A percentile compares a stretch with the other conserved stretches of the same genome.
Evolutionary conservation across 2,329 filamentous ascomycete genomes (phyloP).

Genomic region (Cadophora luteo-olivacea): DNA sequence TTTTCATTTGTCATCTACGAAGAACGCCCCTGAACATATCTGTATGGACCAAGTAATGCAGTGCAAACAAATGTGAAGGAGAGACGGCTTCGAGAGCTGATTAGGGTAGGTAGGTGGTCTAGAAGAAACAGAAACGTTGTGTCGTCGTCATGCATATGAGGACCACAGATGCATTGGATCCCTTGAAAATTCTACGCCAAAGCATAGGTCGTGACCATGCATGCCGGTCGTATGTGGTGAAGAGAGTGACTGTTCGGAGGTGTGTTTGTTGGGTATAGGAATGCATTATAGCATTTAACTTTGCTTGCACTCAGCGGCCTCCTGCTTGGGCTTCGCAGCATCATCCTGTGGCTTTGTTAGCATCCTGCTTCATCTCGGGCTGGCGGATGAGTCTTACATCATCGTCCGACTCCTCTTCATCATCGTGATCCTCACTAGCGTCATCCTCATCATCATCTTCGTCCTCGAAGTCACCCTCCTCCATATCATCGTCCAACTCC

Average conservation of each 20-base stretch:
- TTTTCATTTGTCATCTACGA: conserved; percentile 39
- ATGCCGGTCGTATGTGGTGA: conserved; percentile 17
- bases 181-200: conserved; percentile 25
- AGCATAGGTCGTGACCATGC: conserved; percentile 24
- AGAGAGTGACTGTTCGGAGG: conserved; percentile 21
- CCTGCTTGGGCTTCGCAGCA: conserved; percentile 88
- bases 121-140: conserved; percentile 33
- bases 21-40: conserved; percentile 36
- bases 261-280: conserved; percentile 17
- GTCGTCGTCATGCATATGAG: conserved; percentile 30
- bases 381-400: conserved; percentile 61
- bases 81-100: conserved; percentile 34
- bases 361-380: conserved; percentile 20
- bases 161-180: conserved; percentile 27
- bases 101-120: conserved; percentile 42
- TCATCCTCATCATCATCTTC: conserved; percentile 91
- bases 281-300: conserved; percentile 63
- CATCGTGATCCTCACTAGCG: conserved; percentile 74
- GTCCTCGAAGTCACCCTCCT: conserved; percentile 83
- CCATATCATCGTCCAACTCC: conserved; percentile 85
- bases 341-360: conserved; percentile 69
- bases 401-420: conserved; percentile 83
- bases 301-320: conserved; percentile 95
- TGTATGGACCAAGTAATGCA: conserved; percentile 30
- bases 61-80: conserved; percentile 31